Base-by-base conservation (phyloP, 1,139 yeast species). In the Blastobotrys serpentis region DNA sequence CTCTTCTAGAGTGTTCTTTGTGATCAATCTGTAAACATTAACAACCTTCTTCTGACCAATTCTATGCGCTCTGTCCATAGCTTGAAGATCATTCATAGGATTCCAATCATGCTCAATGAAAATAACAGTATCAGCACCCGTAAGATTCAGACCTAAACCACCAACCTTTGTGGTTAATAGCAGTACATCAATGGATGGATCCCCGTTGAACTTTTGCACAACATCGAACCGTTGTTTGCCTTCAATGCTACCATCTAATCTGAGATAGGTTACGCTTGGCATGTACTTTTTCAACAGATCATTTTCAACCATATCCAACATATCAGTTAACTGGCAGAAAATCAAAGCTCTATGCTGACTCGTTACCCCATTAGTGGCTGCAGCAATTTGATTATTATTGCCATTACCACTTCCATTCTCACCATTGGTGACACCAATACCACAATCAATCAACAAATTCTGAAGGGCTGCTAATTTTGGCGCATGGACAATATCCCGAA, bases 51-150 rank as follows among this genome's bases (percentile, higher is more conserved):
- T 89, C 69, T 94, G 99, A 3, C 99, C 99, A 57, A 94, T 81
- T 67, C 99, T 78, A 68, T 94, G 99, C 0, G 98, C 98, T 63
- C 99, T 78, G 66, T 94, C 99, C 99, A 94, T 94, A 0, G 99
- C 99, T 67, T 94, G 99, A 52, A 94, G 74, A 72, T 94, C 99
- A 64, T 89, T 92, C 99, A 94, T 94, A 19, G 99, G 98, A 65
- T 94, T 94, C 99, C 99, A 94, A 68, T 94, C 99, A 64, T 94
- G 99, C 64, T 94, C 99, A 34, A 94, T 95, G 70, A 94, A 94
- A 11, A 94, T 92, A 45, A 94, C 99, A 0, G 98, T 94, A 65
- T 94, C 99, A 0, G 98, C 98, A 54, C 99, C 98, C 0, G 99
- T 94, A 66, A 94, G 76, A 65, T 94, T 94, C 62, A 94, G 80